phyloP scores from a whole-genome alignment of 108 stramenopile genomes.

The Pinguiococcus pyrenoidosus region DNA sequence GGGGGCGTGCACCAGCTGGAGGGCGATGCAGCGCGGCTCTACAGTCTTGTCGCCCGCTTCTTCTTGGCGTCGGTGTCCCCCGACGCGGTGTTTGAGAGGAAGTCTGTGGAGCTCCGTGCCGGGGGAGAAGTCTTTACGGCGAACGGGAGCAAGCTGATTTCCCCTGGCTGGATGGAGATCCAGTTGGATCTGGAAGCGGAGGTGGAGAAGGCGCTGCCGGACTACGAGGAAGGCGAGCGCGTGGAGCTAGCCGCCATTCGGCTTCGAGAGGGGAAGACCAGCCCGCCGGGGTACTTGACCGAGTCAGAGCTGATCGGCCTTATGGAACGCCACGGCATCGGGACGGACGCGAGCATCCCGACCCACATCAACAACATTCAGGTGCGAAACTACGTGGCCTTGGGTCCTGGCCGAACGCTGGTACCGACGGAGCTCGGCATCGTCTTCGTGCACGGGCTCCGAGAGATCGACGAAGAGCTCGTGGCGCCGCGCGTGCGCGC shows the following conservation, averaged over 20 bases:
- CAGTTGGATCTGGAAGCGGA: constrained; percentile 1
- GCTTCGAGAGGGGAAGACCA: constrained; percentile 54
- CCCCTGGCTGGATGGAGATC: constrained; percentile 61
- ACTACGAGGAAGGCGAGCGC: neutral
- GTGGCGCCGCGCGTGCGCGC: constrained; percentile 69
- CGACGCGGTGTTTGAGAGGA: constrained; percentile 57
- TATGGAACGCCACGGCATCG: constrained; percentile 72
- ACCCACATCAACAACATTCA: constrained; percentile 74
- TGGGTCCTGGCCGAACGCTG: constrained; percentile 57
- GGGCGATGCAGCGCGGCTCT: constrained; percentile 52
- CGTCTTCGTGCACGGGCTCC: constrained; percentile 71
- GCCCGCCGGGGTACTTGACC: constrained; percentile 62
- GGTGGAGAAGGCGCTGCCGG: neutral
- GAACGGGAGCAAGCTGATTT: constrained; percentile 21
- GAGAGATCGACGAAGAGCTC: constrained; percentile 64
- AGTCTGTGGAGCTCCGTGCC: neutral
- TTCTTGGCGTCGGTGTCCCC: constrained; percentile 69
- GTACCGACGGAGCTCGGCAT: constrained; percentile 67
- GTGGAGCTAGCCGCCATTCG: neutral
- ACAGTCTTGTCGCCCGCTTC: constrained; percentile 64
- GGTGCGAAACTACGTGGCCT: constrained; percentile 62
- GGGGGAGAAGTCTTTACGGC: neutral
- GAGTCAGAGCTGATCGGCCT: constrained; percentile 66
- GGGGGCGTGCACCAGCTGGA: neutral
- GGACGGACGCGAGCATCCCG: constrained; percentile 85